Percentiles rank a stretch among this genome's conserved stretches.
Evolutionary conservation across 148 eudicot species (phyloP).

Genomic region (Fagopyrum tataricum): DNA sequence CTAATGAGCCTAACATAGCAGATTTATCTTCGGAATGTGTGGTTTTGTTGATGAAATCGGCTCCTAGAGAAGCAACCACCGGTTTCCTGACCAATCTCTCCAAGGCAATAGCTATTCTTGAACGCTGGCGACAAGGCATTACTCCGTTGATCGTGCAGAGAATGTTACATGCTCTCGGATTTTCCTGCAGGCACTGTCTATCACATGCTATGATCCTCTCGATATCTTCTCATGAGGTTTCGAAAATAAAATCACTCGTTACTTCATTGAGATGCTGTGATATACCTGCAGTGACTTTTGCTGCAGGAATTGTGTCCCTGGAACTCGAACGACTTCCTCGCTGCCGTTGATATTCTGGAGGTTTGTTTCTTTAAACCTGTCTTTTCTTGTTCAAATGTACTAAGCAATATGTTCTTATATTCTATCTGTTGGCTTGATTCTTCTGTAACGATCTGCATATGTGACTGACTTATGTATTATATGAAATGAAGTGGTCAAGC

Average conservation of each 20-base stretch:
- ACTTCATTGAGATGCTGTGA: slow-evolving; percentile 41
- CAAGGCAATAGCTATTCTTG: slow-evolving; percentile 47
- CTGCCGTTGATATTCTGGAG: not conserved
- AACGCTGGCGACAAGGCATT: slow-evolving; percentile 28
- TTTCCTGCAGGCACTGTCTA: slow-evolving; percentile 59
- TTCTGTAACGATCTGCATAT: not conserved
- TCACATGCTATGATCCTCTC: slow-evolving; percentile 78
- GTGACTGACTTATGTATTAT: not conserved
- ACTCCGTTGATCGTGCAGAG: slow-evolving; percentile 41
- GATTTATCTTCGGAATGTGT: slow-evolving; percentile 86
- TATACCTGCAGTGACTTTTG: slow-evolving; percentile 33
- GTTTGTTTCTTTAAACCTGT: not conserved
- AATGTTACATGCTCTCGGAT: slow-evolving; percentile 72
- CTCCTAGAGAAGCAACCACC: slow-evolving; percentile 83
- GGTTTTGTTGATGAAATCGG: slow-evolving; percentile 51
- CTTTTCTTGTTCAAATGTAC: slow-evolving; percentile 12
- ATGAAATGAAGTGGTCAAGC: not conserved
- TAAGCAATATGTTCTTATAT: not conserved
- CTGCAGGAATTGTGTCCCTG: slow-evolving; percentile 46
- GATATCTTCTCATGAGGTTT: slow-evolving; percentile 45
- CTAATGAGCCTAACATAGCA: slow-evolving; percentile 31
- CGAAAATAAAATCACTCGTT: slow-evolving; percentile 42
- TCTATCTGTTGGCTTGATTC: not conserved
- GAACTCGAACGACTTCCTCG: slow-evolving; percentile 35
- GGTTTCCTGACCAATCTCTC: slow-evolving; percentile 66